Evolutionary conservation across 1,284 basidiomycete genomes (phyloP).

Genomic region (Hemileia vastatrix): DNA sequence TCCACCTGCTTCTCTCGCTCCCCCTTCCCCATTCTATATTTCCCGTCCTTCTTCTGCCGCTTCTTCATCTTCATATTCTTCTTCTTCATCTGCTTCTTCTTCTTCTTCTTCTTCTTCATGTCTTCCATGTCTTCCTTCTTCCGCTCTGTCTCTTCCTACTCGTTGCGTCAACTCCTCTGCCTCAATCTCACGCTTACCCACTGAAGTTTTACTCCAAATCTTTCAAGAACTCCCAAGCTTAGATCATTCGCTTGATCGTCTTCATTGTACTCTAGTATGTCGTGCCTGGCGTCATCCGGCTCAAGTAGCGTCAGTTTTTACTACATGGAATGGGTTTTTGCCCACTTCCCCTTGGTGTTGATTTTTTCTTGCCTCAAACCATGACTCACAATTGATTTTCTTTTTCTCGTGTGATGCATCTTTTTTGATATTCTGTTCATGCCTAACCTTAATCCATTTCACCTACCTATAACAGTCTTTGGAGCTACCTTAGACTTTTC

Average conservation of each 20-base stretch:
- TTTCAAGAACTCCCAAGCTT: constrained; percentile 12
- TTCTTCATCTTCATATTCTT: no score
- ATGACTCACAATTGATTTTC: not conserved
- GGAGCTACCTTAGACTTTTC: constrained; percentile 14
- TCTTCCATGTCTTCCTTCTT: no score
- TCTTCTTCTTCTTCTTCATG: no score
- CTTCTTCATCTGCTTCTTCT: no score
- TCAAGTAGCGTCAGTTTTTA: constrained; percentile 12
- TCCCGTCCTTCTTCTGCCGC: no score
- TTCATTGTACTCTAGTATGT: constrained; percentile 8
- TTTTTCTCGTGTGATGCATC: not conserved
- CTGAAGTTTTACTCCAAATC: constrained; percentile 20
- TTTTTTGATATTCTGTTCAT: not conserved
- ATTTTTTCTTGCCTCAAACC: not conserved
- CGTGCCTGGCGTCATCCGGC: constrained; percentile 17
- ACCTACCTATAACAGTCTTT: constrained; percentile 2
- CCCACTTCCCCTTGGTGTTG: not conserved
- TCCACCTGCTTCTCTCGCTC: no score
- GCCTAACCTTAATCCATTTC: not conserved
- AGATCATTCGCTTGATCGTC: constrained; percentile 5
- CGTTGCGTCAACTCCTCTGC: not conserved
- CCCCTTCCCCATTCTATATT: no score
- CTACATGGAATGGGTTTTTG: not conserved
- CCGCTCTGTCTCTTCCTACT: no score
- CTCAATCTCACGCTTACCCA: constrained; percentile 6